phyloP scores from a whole-genome alignment of 805 yeast species.

The Wickerhamiella brachini region DNA sequence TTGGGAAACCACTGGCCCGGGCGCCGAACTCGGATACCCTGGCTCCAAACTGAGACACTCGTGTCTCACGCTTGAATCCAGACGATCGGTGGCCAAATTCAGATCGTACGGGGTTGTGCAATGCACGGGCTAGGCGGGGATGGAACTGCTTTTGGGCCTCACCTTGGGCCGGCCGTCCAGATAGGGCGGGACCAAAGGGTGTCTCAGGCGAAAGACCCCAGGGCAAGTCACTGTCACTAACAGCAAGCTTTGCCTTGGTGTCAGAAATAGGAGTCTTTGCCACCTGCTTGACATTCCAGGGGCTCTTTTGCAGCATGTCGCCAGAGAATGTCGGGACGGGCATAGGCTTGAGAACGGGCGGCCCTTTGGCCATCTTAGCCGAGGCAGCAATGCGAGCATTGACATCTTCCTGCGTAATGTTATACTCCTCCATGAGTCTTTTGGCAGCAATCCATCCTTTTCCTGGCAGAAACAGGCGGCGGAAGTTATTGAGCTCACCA shows the following conservation, averaged over 20 bases:
- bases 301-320: too few species aligned
- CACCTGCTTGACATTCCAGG: neutral
- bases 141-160: neutral
- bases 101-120: too few species aligned
- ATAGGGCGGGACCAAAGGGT: neutral
- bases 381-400: neutral
- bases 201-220: neutral
- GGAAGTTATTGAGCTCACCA: constrained; percentile 15
- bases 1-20: too few species aligned
- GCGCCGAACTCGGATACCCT: too few species aligned
- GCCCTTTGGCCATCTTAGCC: neutral
- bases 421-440: neutral
- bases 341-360: too few species aligned
- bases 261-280: neutral
- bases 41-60: too few species aligned
- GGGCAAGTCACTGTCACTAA: neutral
- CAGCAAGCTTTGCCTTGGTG: neutral
- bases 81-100: too few species aligned
- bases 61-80: too few species aligned
- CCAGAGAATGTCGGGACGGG: too few species aligned
- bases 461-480: constrained; percentile 18
- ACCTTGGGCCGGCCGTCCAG: neutral
- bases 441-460: constrained; percentile 15
- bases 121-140: neutral
- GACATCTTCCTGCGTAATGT: neutral